Percentiles rank a stretch among this genome's conserved stretches.
These are phyloP conservation scores for Malus hybrid DNA, from an alignment of 331 rosid genomes.

Conservation along the genomic window DNA sequence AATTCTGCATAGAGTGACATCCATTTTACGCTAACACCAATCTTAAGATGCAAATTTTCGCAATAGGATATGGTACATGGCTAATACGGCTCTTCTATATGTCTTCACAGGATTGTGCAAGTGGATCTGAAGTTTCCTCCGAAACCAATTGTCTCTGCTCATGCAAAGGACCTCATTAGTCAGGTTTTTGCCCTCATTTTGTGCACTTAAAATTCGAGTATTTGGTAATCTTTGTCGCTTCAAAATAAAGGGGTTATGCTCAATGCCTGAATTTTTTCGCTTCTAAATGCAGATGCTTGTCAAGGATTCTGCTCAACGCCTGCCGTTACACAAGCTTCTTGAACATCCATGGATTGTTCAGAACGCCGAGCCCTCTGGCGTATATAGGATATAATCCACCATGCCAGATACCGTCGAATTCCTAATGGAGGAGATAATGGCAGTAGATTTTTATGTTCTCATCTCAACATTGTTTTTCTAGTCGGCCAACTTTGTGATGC, in stretches of 20 bases:
- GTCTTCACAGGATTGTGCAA: slow-evolving; percentile 64
- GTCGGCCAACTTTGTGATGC: background rate
- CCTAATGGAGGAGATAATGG: background rate
- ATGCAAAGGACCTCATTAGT: slow-evolving; percentile 90
- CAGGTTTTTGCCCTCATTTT: slow-evolving; percentile 41
- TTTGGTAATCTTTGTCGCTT: background rate
- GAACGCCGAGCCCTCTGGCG: slow-evolving; percentile 92
- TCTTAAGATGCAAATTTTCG: background rate
- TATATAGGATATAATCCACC: slow-evolving; percentile 47
- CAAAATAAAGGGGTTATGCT: background rate
- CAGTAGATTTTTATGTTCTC: slow-evolving; percentile 7
- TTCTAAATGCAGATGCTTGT: slow-evolving; percentile 67
- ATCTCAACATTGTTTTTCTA: background rate
- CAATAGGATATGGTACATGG: background rate
- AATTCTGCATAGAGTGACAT: background rate
- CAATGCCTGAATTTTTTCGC: background rate
- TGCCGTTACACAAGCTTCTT: slow-evolving; percentile 82
- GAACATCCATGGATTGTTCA: slow-evolving; percentile 98
- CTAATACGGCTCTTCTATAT: background rate
- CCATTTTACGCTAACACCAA: background rate
- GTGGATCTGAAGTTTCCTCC: slow-evolving; percentile 95
- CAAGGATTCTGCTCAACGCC: slow-evolving; percentile 74
- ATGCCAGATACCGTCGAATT: background rate
- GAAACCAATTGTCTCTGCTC: slow-evolving; percentile 78
- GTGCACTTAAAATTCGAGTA: background rate